Evolutionary conservation across 2,329 filamentous ascomycete genomes (phyloP), one percentile per base, ranked within the genome.

Genomic region (Alternaria ethzedia): DNA sequence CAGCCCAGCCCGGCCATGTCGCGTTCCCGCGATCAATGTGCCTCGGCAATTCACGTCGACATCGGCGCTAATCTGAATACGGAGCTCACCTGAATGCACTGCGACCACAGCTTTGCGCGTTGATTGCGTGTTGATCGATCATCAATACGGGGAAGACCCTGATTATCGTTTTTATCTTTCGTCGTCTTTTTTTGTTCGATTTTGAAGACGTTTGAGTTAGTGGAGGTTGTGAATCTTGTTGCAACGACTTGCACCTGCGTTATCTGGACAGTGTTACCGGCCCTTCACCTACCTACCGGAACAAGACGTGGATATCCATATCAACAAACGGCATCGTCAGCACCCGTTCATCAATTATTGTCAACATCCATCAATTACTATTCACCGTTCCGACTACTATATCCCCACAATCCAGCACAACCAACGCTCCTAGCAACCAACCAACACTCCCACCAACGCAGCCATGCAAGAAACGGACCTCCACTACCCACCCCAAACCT

Each of bases 401-500:
- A 41, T 25, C 23, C 20, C 17, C 21, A 23, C 45, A 13, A 23
- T 17, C 51, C 15, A 46, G 12, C 13, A 10, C 51, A 30, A 23
- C 20, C 21, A 57, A 20, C 26, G 36, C 21, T n/a, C 23, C 32
- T 17, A 17, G 17, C 7, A 8, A 54, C 28, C 11, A 21, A 13
- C 6, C n/a, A 12, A 32, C 30, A 8, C 30, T 32, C 30, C 30
- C 30, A 36, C 30, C 45, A 50, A 43, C 36, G 36, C 45, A 46
- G n/a, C 20, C 4, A 77, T 77, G 74, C 70, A 73, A 50, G 75
- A 76, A 67, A 64, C 69, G 5, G 75, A 78, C 43, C 70, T 75
- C 4, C 75, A 79, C 58, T 84, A 84, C 70, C 81, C 83, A 6
- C 62, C 71, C 2, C 74, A 81, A 28, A 50, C 75, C 44, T 89